A percentile compares a stretch with the other conserved stretches of the same genome.
Evolutionary conservation across 2,329 filamentous ascomycete genomes (phyloP).

Genomic region (Mycosphaerella arachidis): DNA sequence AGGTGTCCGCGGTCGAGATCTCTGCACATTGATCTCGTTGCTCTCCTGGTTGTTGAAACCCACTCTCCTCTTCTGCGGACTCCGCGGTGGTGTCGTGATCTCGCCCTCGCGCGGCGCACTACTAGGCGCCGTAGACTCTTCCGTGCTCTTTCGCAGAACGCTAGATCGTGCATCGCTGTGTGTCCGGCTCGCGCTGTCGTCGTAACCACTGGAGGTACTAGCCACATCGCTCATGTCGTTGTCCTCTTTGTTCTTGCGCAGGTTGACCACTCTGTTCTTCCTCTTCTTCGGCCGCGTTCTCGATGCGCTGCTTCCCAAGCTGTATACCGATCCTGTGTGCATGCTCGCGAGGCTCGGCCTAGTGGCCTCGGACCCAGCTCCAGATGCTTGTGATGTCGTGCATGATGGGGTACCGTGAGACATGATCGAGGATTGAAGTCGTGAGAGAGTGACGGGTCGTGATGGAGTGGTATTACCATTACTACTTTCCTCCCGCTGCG

Average conservation of each 20-base stretch:
- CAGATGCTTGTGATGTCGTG: conserved; percentile 58
- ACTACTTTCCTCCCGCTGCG: conserved; percentile 60
- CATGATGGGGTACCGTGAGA: conserved; percentile 51
- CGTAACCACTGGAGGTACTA: conserved; percentile 41
- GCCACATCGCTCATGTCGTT: conserved; percentile 43
- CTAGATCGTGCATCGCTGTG: conserved; percentile 33
- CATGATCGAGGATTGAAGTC: conserved; percentile 47
- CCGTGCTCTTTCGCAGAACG: conserved; percentile 53
- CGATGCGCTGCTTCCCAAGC: conserved; percentile 56
- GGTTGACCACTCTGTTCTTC: conserved; percentile 78
- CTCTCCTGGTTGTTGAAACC: conserved; percentile 27
- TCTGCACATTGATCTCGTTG: conserved; percentile 1
- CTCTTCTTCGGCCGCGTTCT: conserved; percentile 67
- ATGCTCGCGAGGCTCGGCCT: conserved; percentile 63
- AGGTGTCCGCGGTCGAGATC: conserved; percentile 18
- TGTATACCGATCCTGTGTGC: conserved; percentile 46
- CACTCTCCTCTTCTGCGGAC: conserved; percentile 35
- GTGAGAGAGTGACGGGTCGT: conserved; percentile 42
- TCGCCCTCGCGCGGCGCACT: conserved; percentile 32
- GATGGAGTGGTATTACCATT: conserved; percentile 38
- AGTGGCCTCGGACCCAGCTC: conserved; percentile 61
- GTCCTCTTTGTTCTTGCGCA: conserved; percentile 55
- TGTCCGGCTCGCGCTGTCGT: conserved; percentile 28
- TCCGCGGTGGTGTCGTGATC: conserved; percentile 46
- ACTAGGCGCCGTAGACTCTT: conserved; percentile 42